Base-by-base conservation (phyloP, 2,329 filamentous ascomycete genomes). In the Davidsoniella neocaledoniae region DNA sequence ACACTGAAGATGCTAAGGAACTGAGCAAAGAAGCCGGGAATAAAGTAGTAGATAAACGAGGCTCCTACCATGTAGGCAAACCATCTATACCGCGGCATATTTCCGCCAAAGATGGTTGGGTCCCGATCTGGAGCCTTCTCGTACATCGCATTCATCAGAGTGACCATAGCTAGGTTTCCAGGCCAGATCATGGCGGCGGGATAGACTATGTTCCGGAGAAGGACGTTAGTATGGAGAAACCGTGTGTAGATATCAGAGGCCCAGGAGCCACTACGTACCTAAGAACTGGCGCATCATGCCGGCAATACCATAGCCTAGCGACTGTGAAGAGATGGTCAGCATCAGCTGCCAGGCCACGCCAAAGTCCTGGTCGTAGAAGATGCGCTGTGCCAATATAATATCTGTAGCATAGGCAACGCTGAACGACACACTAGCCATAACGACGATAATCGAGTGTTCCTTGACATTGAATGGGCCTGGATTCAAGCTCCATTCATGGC, bases 121-220 rank as follows among this genome's bases (percentile, higher is more conserved):
- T 74, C 73, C 2, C 63, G 64, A 12, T 63, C 57, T 14, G 72
- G 66, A 36, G 72, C 70, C 23, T 63, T 63, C 55, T 86, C 81
- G 58, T 87, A 82, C 68, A 87, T 79, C 53, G 81, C 79, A 56
- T 80, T 79, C 67, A 86, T 80, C 36, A 86, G 64, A 0, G 79
- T 74, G 6, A 81, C 74, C 4, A 74, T 73, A 48, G 81, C 79
- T 21, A 86, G 66, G 46, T 76, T 81, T 2, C 68, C 70, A 0
- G 82, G 82, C 81, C 81, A 86, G 52, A 86, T 83, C 78, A 86
- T 83, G 8, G 81, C 75, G 0, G 79, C 77, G 3, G 76, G 76
- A 56, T 78, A 77, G 9, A 77, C 72, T 74, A 49, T 5, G 17
- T 19, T 16, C 2, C 21, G n/a, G 40, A 17, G 14, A 37, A 42